Percentiles rank a stretch among this genome's conserved stretches.
These are phyloP conservation scores for Coniferiporia sulphurascens DNA, from an alignment of 1,284 basidiomycete species.

Conservation along the genomic window DNA sequence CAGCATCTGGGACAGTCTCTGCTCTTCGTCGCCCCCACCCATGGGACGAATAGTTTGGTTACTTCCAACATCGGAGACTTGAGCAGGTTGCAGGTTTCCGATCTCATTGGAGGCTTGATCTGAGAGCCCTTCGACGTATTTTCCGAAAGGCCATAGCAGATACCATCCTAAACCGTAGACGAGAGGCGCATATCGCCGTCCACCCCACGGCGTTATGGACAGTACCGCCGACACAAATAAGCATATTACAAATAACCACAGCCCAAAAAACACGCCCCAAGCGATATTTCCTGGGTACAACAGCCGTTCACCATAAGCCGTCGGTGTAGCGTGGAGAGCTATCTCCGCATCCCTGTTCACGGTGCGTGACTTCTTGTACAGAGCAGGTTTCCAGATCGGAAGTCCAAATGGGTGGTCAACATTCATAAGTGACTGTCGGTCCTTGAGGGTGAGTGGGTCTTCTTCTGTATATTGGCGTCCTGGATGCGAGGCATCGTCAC, in stretches of 20 bases:
- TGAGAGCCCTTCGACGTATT: slow-evolving; percentile 91
- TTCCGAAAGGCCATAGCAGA: slow-evolving; percentile 97
- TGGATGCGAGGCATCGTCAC: slow-evolving; percentile 33
- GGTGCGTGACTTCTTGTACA: slow-evolving; percentile 97
- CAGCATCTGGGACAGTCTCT: slow-evolving; percentile 13
- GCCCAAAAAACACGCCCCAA: slow-evolving; percentile 85
- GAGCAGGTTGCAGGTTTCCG: slow-evolving; percentile 31
- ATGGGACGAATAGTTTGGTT: slow-evolving; percentile 26
- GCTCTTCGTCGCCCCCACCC: slow-evolving; percentile 29
- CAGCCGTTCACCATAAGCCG: slow-evolving; percentile 87
- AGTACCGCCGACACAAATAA: slow-evolving; percentile 65
- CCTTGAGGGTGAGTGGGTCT: slow-evolving; percentile 94
- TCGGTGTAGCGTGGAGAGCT: slow-evolving; percentile 89
- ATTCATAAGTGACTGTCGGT: slow-evolving; percentile 97
- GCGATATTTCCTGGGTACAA: slow-evolving; percentile 90
- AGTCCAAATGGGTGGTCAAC: slow-evolving; percentile 99
- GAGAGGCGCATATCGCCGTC: slow-evolving; percentile 81
- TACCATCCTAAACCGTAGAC: slow-evolving; percentile 95
- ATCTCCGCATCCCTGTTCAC: slow-evolving; percentile 95
- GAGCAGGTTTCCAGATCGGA: slow-evolving; percentile 98
- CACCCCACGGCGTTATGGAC: slow-evolving; percentile 73
- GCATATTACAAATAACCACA: slow-evolving; percentile 84
- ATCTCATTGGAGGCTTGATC: slow-evolving; percentile 38
- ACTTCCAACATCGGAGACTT: slow-evolving; percentile 24
- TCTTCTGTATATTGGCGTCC: slow-evolving; percentile 46